Evolutionary conservation across 2,329 filamentous ascomycete species (phyloP).

Genomic region (Fusarium nisikadoi): DNA sequence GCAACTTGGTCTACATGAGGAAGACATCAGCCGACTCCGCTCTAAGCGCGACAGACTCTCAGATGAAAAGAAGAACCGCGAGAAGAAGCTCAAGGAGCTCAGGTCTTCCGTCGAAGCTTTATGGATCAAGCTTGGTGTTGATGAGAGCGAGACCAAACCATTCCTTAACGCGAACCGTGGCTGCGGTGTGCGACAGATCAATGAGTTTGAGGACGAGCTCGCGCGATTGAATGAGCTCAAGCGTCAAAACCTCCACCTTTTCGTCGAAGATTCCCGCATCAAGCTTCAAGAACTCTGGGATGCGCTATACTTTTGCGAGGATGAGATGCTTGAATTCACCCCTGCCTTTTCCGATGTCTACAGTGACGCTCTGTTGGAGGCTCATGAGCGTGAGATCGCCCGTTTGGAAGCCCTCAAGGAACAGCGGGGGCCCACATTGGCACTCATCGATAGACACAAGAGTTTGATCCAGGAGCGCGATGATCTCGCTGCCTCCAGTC

Average conservation of each 20-base stretch:
- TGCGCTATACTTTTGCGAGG: slow-evolving; percentile 90
- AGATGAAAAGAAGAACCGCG: slow-evolving; percentile 88
- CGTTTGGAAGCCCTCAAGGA: slow-evolving; percentile 85
- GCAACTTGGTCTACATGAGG: slow-evolving; percentile 90
- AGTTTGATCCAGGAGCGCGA: slow-evolving; percentile 86
- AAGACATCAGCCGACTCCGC: slow-evolving; percentile 80
- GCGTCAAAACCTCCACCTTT: slow-evolving; percentile 92
- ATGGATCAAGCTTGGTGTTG: slow-evolving; percentile 88
- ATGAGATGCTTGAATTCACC: slow-evolving; percentile 98
- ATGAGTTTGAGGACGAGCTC: slow-evolving; percentile 95
- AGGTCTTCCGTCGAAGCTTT: slow-evolving; percentile 81
- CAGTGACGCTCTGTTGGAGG: slow-evolving; percentile 92
- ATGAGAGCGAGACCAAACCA: slow-evolving; percentile 82
- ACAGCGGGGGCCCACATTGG: slow-evolving; percentile 85
- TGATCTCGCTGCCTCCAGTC: slow-evolving; percentile 87
- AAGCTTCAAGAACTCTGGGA: slow-evolving; percentile 97
- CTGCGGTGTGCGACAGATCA: slow-evolving; percentile 90
- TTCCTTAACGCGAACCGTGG: slow-evolving; percentile 91
- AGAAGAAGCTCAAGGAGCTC: slow-evolving; percentile 80
- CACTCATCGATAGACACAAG: slow-evolving; percentile 85
- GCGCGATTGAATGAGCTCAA: slow-evolving; percentile 89
- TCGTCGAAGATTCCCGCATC: slow-evolving; percentile 92
- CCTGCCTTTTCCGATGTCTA: slow-evolving; percentile 98
- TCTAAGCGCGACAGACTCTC: slow-evolving; percentile 82
- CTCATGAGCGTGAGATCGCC: slow-evolving; percentile 90